Evolutionary conservation across 1,284 basidiomycete species (phyloP).

Genomic region (Trametes sp.): DNA sequence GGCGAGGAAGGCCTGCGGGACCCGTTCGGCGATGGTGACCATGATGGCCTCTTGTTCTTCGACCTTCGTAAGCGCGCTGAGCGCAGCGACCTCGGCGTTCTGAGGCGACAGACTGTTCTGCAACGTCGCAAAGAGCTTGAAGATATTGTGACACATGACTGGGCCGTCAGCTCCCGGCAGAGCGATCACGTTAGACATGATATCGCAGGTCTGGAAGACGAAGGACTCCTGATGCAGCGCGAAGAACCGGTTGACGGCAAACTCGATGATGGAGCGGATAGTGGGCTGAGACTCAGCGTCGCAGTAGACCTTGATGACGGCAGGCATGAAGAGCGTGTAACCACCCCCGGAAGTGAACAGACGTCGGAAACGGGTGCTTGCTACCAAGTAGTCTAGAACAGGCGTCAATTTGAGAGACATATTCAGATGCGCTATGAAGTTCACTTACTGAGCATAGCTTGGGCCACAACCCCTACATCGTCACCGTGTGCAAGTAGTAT

Average conservation of each 20-base stretch:
- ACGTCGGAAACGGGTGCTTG: conserved; percentile 64
- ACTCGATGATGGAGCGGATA: conserved; percentile 75
- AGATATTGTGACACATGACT: conserved; percentile 61
- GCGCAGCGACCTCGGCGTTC: conserved; percentile 69
- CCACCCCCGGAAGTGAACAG: conserved; percentile 53
- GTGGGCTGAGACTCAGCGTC: conserved; percentile 61
- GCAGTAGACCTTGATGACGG: conserved; percentile 66
- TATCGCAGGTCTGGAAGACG: conserved; percentile 77
- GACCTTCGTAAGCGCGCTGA: conserved; percentile 67
- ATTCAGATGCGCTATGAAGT: conserved; percentile 29
- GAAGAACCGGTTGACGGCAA: conserved; percentile 76
- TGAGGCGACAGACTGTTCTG: conserved; percentile 48
- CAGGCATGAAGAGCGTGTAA: conserved; percentile 34
- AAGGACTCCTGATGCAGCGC: conserved; percentile 80
- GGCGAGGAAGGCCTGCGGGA: conserved; percentile 67
- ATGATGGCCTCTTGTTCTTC: conserved; percentile 80
- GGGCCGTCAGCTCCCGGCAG: conserved; percentile 56
- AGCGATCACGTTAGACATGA: conserved; percentile 62
- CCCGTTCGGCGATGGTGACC: conserved; percentile 72
- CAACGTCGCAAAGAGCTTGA: conserved; percentile 62
- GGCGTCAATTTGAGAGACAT: conserved; percentile 48
- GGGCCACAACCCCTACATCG: conserved; percentile 75
- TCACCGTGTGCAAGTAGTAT: conserved; percentile 73
- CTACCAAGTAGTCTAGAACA: neutral
- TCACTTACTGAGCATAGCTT: conserved; percentile 72